Evolutionary conservation across 2,329 filamentous ascomycete genomes (phyloP), one percentile per base, ranked within the genome.

Genomic region (Aspergillus neotritici): DNA sequence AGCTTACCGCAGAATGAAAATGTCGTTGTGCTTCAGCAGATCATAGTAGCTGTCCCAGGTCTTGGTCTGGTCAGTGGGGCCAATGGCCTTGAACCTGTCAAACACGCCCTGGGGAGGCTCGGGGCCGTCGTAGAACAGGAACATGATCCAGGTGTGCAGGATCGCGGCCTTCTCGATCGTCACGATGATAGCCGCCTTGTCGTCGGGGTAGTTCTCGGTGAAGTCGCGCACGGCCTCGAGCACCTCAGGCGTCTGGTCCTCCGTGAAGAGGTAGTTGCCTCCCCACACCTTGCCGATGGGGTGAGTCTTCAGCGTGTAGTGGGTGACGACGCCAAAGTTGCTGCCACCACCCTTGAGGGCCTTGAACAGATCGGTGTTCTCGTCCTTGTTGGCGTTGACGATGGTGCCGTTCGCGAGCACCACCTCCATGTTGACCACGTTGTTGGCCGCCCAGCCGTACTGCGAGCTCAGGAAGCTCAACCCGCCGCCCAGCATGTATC

Each of bases 81-180:
- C 54, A 36, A 78, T 67, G 31, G 66, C 65, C 2, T 73, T 72
- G 58, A 84, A 84, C 44, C 74, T 73, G 44, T 73, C 68, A 46
- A 84, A 83, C 2, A 77, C 70, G 4, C 67, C 73, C 1, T 65
- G 54, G 1, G 80, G 79, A 0, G 73, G 73, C 39, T 63, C 60
- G 0, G 72, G 70, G 1, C 76, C 80, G 57, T 84, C 77, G 58
- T 83, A 83, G 65, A 80, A 83, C 30, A 80, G 57, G 60, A 83
- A 83, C 46, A 84, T 61, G 44, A 79, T 70, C 76, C 77, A 82
- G 14, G 75, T 66, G 47, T 80, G 69, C 36, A 79, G 51, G 0
- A 72, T 45, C 9, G 67, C 66, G 2, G 68, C 56, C 12, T 73
- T 65, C 53, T 78, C 70, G 2, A 72, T 69, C 0, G 78, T 82